These are phyloP conservation scores for Reticulascus tulasneorum DNA, from an alignment of 2,329 filamentous ascomycete genomes.

Conservation along the genomic window DNA sequence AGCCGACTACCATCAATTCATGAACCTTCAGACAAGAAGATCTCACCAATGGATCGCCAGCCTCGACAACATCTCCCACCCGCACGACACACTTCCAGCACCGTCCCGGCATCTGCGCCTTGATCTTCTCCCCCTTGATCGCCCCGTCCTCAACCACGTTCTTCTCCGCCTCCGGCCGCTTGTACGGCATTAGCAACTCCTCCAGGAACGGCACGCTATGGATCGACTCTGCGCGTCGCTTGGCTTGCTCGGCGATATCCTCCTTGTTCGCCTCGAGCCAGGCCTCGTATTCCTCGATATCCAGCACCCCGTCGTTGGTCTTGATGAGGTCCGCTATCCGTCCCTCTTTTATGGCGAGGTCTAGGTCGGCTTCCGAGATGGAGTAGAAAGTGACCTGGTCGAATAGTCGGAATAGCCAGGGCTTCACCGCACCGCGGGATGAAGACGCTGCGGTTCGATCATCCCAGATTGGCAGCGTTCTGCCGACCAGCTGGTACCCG, in stretches of 20 bases:
- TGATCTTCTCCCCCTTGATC: slow-evolving; percentile 19
- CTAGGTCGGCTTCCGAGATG: slow-evolving; percentile 22
- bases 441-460: slow-evolving; percentile 6
- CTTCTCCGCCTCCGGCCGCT: slow-evolving; percentile 11
- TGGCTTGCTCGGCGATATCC: slow-evolving; percentile 17
- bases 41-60: slow-evolving; percentile 25
- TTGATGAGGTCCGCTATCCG: slow-evolving; percentile 19
- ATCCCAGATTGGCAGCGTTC: slow-evolving; percentile 31
- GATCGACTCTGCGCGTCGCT: slow-evolving; percentile 21
- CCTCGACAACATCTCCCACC: slow-evolving; percentile 18
- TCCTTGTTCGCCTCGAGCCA: slow-evolving; percentile 25
- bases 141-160: neutral
- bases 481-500: slow-evolving; percentile 32
- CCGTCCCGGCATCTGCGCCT: slow-evolving; percentile 27
- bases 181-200: slow-evolving; percentile 22
- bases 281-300: slow-evolving; percentile 25
- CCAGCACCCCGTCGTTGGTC: slow-evolving; percentile 21
- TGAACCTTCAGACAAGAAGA: neutral
- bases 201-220: slow-evolving; percentile 22
- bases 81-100: slow-evolving; percentile 28
- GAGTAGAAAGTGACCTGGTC: slow-evolving; percentile 29
- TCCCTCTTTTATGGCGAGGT: slow-evolving; percentile 13
- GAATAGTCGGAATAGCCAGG: slow-evolving; percentile 27
- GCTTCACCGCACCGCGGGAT: neutral
- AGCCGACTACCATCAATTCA: slow-evolving; percentile 2